phyloP scores from a whole-genome alignment of 495 filamentous ascomycete genomes.

The Penicillium arizonense region DNA sequence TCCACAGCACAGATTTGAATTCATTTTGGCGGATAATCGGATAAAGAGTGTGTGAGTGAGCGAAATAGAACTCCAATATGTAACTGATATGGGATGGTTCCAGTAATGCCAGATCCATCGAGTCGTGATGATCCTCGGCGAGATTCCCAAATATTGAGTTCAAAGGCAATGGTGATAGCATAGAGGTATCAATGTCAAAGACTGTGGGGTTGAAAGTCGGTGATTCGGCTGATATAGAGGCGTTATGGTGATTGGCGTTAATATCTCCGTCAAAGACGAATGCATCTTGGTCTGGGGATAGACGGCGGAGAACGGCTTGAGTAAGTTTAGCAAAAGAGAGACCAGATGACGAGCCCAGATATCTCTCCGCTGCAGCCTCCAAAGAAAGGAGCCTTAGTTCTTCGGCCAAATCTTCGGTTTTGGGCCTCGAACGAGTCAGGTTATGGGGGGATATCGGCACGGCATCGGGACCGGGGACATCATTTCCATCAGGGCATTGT shows the following conservation, averaged over 20 bases:
- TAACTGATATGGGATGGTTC: slow-evolving; percentile 26
- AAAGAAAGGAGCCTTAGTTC: slow-evolving; percentile 34
- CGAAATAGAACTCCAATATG: slow-evolving; percentile 39
- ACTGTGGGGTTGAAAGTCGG: slow-evolving; percentile 12
- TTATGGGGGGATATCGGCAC: slow-evolving; percentile 1
- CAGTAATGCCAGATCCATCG: slow-evolving; percentile 15
- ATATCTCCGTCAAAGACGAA: slow-evolving; percentile 33
- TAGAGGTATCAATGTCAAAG: slow-evolving; percentile 14
- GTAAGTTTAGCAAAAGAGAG: slow-evolving; percentile 39
- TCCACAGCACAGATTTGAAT: slow-evolving; percentile 27
- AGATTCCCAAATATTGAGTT: slow-evolving; percentile 17
- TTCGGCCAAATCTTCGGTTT: slow-evolving; percentile 23
- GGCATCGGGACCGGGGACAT: background rate
- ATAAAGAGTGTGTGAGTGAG: slow-evolving; percentile 41
- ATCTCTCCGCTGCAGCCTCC: slow-evolving; percentile 37
- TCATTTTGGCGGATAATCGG: slow-evolving; percentile 32
- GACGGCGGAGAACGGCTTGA: slow-evolving; percentile 37
- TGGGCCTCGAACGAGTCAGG: background rate
- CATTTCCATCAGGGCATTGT: background rate
- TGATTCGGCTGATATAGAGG: background rate
- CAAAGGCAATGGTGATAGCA: slow-evolving; percentile 17
- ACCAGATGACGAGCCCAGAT: slow-evolving; percentile 38
- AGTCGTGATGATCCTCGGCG: slow-evolving; percentile 14
- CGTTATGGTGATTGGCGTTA: slow-evolving; percentile 13
- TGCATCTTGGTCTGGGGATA: slow-evolving; percentile 45